Evolutionary conservation across 371 early-diverging fungal species (phyloP).

Genomic region (Actinomucor elegans): DNA sequence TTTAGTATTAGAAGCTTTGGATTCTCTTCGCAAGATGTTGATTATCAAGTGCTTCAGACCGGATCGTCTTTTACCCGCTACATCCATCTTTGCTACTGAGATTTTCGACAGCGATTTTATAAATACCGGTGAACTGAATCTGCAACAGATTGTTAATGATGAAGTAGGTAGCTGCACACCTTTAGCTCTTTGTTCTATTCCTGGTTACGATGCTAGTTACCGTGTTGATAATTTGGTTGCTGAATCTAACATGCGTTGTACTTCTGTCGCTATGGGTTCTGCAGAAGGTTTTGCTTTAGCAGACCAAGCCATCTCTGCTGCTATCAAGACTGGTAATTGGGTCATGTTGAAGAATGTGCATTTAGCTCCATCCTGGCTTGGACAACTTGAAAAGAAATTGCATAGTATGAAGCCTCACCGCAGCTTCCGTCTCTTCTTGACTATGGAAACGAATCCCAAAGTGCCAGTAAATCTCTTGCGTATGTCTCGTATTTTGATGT

Average conservation of each 20-base stretch:
- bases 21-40: constrained; percentile 72
- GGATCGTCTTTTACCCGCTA: constrained; percentile 80
- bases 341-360: constrained; percentile 98
- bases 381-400: constrained; percentile 92
- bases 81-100: constrained; percentile 73
- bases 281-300: constrained; percentile 92
- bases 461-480: constrained; percentile 93
- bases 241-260: constrained; percentile 60
- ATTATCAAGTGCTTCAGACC: constrained; percentile 88
- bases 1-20: constrained; percentile 24
- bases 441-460: constrained; percentile 96
- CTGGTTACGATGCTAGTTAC: constrained; percentile 96
- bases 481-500: constrained; percentile 89
- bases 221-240: constrained; percentile 90
- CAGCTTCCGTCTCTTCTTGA: constrained; percentile 92
- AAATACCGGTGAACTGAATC: constrained; percentile 64
- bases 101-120: constrained; percentile 72
- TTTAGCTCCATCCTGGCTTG: constrained; percentile 91
- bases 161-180: constrained; percentile 81
- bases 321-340: constrained; percentile 89
- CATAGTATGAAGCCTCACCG: constrained; percentile 83
- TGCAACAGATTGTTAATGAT: constrained; percentile 70
- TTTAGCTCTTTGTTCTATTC: constrained; percentile 89
- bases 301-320: constrained; percentile 85
- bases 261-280: constrained; percentile 97